Evolutionary conservation across 2,329 filamentous ascomycete genomes (phyloP), one percentile per base, ranked within the genome.

Genomic region (Scedosporium boydii): DNA sequence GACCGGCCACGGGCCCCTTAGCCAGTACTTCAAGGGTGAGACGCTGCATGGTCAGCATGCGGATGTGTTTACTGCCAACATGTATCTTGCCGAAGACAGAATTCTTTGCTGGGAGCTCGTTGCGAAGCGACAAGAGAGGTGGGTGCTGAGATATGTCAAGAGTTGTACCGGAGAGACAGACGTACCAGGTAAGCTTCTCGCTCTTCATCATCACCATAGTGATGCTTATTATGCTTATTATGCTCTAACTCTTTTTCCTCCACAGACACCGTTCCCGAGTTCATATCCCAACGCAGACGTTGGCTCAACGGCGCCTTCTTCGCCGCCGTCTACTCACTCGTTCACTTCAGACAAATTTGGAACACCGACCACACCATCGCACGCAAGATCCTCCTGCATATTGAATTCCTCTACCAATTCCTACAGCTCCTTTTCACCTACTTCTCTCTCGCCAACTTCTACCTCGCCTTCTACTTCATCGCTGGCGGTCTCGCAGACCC

Each of bases 271-370:
- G 90, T 99, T 1, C 93, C 96, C 1, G 95, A 99, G 70, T 99
- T 99, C 71, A 93, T 99, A 70, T 98, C 93, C 0, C 95, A 99
- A 72, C 89, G 95, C 71, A 87, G 95, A 72, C 86, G 95, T 75
- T 99, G 95, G 95, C 87, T 99, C 65, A 99, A 99, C 73, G 95
- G 95, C 71, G 95, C 95, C 67, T 99, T 99, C 80, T 99, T 99
- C 73, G 96, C 95, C 0, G 95, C 95, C 53, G 93, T 98, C 60
- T 99, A 98, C 80, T 98, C 93, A 1, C 85, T 98, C 3, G 89
- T 97, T 51, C 95, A 99, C 76, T 96, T 93, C 75, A 87, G 84
- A 68, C 96, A 99, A 75, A 87, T 99, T 70, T 96, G 93, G 90
- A 76, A 78, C 26, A 99, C 95, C 0, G 95, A 98, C 73, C 95